These are phyloP conservation scores for Alternaria ventricosa DNA, from an alignment of 2,329 filamentous ascomycete genomes.

Conservation along the genomic window DNA sequence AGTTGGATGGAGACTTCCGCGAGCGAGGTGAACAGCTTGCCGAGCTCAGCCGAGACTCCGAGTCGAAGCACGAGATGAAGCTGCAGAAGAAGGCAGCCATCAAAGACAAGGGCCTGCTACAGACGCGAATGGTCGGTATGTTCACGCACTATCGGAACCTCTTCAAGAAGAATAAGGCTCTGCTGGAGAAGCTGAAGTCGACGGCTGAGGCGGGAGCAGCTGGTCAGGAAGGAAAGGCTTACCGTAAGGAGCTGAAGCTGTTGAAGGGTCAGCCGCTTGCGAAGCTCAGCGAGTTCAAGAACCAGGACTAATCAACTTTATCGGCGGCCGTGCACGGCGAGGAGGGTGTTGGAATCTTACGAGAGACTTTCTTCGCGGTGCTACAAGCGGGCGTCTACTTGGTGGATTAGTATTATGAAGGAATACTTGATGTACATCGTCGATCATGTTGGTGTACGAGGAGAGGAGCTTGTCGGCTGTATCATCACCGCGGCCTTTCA, in stretches of 20 bases:
- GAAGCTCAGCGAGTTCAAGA: background rate
- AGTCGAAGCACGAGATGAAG: background rate
- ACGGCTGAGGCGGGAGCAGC: background rate
- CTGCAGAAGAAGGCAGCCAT: background rate
- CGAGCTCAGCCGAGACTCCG: background rate
- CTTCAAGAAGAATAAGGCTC: background rate
- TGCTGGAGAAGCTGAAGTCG: background rate
- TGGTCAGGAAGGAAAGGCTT: background rate
- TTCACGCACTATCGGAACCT: background rate
- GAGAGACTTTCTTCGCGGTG: background rate
- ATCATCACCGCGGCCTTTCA: background rate
- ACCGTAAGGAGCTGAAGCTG: background rate
- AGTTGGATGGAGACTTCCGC: background rate
- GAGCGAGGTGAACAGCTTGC: background rate
- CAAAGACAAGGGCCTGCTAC: background rate
- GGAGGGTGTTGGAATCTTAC: background rate
- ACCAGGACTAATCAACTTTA: background rate
- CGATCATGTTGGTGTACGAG: background rate
- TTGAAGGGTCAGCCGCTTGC: background rate
- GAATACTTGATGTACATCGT: background rate
- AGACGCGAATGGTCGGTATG: background rate
- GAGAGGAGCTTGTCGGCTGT: background rate
- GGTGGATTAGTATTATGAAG: too few species aligned
- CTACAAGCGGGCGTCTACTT: background rate
- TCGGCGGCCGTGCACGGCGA: background rate